Conservation (phyloP, 495 filamentous ascomycete species). For the Penicillium angulare region DNA sequence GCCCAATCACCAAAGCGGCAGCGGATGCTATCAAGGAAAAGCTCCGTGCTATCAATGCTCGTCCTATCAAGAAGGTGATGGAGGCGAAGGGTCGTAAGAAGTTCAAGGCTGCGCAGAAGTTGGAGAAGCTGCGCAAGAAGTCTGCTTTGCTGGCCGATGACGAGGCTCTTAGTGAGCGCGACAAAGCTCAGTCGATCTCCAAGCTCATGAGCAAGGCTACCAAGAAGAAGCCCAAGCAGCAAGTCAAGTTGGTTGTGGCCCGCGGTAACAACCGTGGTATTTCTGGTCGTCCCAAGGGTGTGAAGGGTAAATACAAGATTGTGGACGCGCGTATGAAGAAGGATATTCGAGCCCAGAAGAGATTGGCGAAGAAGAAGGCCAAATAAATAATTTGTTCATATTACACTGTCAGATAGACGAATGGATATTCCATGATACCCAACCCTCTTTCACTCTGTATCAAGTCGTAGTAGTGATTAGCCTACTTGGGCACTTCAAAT, state of each 20-base stretch:
- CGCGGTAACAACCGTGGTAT: slow-evolving; percentile 81
- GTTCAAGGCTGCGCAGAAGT: slow-evolving; percentile 82
- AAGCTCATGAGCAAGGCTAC: slow-evolving; percentile 77
- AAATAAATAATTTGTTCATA: slow-evolving; percentile 29
- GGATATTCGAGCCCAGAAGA: slow-evolving; percentile 90
- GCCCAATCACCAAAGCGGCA: slow-evolving; percentile 85
- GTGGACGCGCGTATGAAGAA: slow-evolving; percentile 97
- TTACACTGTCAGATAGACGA: slow-evolving; percentile 11
- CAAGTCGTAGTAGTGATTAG: no score
- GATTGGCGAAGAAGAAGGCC: slow-evolving; percentile 65
- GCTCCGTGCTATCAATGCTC: slow-evolving; percentile 85
- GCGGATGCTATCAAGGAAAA: slow-evolving; percentile 96
- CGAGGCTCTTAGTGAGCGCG: slow-evolving; percentile 87
- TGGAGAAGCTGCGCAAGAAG: slow-evolving; percentile 97
- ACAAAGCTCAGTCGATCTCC: slow-evolving; percentile 83
- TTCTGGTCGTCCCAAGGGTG: slow-evolving; percentile 72
- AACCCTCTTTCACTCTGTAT: background rate
- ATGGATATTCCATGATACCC: slow-evolving; percentile 8
- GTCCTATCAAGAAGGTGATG: slow-evolving; percentile 98
- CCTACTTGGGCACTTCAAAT: no score
- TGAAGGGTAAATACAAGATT: slow-evolving; percentile 99
- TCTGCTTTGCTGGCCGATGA: slow-evolving; percentile 81
- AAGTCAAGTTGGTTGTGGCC: slow-evolving; percentile 89
- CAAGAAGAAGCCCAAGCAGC: slow-evolving; percentile 81
- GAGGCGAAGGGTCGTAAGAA: slow-evolving; percentile 96